A percentile compares a stretch with the other conserved stretches of the same genome.
phyloP scores from a whole-genome alignment of 371 early-diverging fungal genomes.

The Mortierella sp. region DNA sequence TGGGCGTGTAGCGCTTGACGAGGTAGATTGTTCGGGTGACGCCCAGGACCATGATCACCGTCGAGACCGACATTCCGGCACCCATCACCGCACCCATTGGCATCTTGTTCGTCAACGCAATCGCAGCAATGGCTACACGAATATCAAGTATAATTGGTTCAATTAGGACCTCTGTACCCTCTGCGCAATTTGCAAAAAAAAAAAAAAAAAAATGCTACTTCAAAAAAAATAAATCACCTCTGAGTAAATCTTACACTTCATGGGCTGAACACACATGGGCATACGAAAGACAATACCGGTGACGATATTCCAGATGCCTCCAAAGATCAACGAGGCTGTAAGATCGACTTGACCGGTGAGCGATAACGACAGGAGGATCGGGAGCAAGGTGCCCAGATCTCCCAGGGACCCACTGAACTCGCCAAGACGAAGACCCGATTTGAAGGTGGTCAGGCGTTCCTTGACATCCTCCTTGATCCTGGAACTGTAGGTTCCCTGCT shows the following conservation, averaged over 20 bases:
- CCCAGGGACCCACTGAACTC: slow-evolving; percentile 82
- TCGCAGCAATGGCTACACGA: slow-evolving; percentile 83
- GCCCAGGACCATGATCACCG: slow-evolving; percentile 78
- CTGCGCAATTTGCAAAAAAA: not conserved
- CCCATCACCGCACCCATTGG: slow-evolving; percentile 78
- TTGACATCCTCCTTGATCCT: slow-evolving; percentile 26
- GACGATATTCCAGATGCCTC: slow-evolving; percentile 89
- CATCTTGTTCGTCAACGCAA: slow-evolving; percentile 81
- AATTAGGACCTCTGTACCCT: not conserved
- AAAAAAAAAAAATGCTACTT: slow-evolving; percentile 8
- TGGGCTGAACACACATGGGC: slow-evolving; percentile 90
- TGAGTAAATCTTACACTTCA: slow-evolving; percentile 71
- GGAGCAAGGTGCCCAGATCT: slow-evolving; percentile 90
- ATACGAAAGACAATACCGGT: slow-evolving; percentile 83
- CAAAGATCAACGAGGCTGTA: slow-evolving; percentile 86
- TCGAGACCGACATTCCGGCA: slow-evolving; percentile 84
- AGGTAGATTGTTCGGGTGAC: slow-evolving; percentile 79
- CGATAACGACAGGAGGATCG: slow-evolving; percentile 86
- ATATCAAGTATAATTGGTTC: not conserved
- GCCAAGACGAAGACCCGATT: slow-evolving; percentile 23
- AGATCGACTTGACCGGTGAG: slow-evolving; percentile 81
- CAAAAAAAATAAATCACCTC: not conserved
- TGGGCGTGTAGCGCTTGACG: slow-evolving; percentile 80
- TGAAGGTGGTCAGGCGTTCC: slow-evolving; percentile 34
- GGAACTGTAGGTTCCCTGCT: slow-evolving; percentile 1